Evolutionary conservation across 306 rosid genomes (phyloP).

Genomic region (Citrullus amarus): DNA sequence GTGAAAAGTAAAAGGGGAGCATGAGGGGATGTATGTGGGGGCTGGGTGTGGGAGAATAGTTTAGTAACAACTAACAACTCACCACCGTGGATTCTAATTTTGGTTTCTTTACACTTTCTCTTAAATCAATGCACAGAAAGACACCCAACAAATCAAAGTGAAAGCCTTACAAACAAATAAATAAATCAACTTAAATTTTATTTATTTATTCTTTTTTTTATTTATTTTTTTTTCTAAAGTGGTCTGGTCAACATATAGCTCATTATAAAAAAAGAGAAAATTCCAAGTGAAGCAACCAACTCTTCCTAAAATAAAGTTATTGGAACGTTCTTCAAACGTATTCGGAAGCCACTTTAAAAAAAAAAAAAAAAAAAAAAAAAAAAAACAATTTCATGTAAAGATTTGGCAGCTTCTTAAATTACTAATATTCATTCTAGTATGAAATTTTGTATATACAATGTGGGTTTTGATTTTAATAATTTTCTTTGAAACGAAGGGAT

Average conservation of each 20-base stretch:
- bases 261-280: slow-evolving; percentile 13
- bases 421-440: too few species aligned
- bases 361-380: too few species aligned
- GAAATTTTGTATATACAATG: not conserved
- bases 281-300: slow-evolving; percentile 25
- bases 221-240: not conserved
- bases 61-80: slow-evolving; percentile 4
- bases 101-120: slow-evolving; percentile 53
- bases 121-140: slow-evolving; percentile 47
- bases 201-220: too few species aligned
- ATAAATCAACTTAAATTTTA: not conserved
- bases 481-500: not conserved
- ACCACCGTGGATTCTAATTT: not conserved
- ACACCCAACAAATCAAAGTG: slow-evolving; percentile 39
- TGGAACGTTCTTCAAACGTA: slow-evolving; percentile 44
- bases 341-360: slow-evolving; percentile 14
- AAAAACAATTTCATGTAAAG: not conserved
- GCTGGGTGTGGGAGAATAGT: not conserved
- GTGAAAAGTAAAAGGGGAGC: slow-evolving; percentile 15
- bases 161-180: slow-evolving; percentile 11
- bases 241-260: slow-evolving; percentile 9
- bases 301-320: slow-evolving; percentile 22
- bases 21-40: slow-evolving; percentile 10
- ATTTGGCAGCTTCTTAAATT: not conserved
- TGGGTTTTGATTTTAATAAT: not conserved